Evolutionary conservation across 768 basidiomycete species (phyloP).

Genomic region (Pulveroboletus sp.): DNA sequence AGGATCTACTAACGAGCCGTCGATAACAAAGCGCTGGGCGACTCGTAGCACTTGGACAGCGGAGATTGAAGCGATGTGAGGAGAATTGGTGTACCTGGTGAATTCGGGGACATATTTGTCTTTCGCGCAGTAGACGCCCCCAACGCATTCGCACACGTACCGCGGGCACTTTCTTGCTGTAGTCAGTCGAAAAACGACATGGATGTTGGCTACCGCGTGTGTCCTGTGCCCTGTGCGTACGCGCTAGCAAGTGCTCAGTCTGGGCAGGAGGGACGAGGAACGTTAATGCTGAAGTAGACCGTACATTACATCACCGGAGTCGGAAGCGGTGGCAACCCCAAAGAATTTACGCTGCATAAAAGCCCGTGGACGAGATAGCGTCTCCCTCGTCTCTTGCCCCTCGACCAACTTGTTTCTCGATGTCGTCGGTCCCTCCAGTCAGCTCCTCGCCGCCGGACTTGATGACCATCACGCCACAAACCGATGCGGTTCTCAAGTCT

Average conservation of each 20-base stretch:
- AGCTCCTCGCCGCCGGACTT: conserved; percentile 13
- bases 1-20: too few species aligned
- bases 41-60: background rate
- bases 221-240: background rate
- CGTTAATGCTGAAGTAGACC: background rate
- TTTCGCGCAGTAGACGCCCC: conserved; percentile 5
- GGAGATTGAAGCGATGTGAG: background rate
- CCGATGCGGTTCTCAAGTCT: background rate
- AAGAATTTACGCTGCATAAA: conserved; percentile 32
- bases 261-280: background rate
- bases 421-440: conserved; percentile 26
- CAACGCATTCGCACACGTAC: conserved; percentile 11
- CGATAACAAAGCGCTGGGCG: too few species aligned
- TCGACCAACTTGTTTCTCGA: conserved; percentile 22
- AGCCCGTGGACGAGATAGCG: conserved; percentile 6
- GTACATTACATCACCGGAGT: background rate
- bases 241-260: background rate
- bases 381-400: conserved; percentile 12
- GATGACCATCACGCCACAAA: conserved; percentile 9
- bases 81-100: background rate
- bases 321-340: conserved; percentile 28
- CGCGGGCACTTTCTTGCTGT: background rate
- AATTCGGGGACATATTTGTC: background rate
- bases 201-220: background rate
- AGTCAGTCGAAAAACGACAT: background rate